Conservation (phyloP, 352 stramenopile genomes). For the Phytophthora sansomeana region DNA sequence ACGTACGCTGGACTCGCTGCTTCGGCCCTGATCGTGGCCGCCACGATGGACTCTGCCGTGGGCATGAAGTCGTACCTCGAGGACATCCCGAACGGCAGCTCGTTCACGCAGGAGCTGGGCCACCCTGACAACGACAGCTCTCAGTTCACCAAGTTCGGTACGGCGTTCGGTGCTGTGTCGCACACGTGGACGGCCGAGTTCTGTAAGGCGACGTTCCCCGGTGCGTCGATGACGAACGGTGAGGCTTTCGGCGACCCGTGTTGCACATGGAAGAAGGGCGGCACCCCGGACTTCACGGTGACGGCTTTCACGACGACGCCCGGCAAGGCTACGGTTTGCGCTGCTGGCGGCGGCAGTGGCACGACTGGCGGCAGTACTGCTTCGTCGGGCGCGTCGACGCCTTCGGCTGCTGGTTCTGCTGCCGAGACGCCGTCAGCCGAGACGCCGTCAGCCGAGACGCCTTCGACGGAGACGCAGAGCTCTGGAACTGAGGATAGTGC, state of each 20-base stretch:
- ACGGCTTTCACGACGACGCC: neutral
- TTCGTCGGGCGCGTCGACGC: neutral
- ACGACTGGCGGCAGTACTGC: neutral
- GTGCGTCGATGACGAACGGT: slow-evolving; percentile 46
- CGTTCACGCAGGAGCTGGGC: slow-evolving; percentile 48
- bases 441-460: too few species aligned
- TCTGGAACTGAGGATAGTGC: too few species aligned
- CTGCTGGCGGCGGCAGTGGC: slow-evolving; percentile 18
- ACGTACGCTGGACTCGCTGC: slow-evolving; percentile 28
- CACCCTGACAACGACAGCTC: slow-evolving; percentile 42
- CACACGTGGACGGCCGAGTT: slow-evolving; percentile 36
- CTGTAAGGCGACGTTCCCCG: slow-evolving; percentile 36
- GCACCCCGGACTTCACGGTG: slow-evolving; percentile 48
- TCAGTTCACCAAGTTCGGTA: slow-evolving; percentile 47
- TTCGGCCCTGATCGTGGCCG: slow-evolving; percentile 27
- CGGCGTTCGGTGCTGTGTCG: slow-evolving; percentile 32
- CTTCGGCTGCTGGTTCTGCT: slow-evolving; percentile 2
- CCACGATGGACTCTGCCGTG: slow-evolving; percentile 25
- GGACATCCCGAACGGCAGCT: slow-evolving; percentile 52
- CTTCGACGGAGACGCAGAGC: slow-evolving; percentile 5
- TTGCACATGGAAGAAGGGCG: slow-evolving; percentile 55
- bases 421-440: neutral
- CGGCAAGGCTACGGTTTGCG: slow-evolving; percentile 32
- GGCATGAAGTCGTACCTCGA: slow-evolving; percentile 39
- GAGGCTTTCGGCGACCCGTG: slow-evolving; percentile 63